Evolutionary conservation across 2,329 filamentous ascomycete genomes (phyloP), one percentile per base, ranked within the genome.

Genomic region (Clarireedia monteithiana): DNA sequence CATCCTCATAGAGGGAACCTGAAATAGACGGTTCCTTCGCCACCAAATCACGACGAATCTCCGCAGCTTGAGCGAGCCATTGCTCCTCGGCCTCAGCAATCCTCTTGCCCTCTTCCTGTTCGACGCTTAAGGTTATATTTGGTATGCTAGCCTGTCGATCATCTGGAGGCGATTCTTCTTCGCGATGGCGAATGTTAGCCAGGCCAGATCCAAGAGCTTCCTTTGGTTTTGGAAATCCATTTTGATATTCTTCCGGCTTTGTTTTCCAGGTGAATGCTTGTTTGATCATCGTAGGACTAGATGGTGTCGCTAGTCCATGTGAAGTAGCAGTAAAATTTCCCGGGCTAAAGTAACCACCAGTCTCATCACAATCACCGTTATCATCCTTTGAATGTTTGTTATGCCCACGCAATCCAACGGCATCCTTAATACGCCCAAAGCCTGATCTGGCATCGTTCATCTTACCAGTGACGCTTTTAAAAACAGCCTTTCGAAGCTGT

Each of bases 381-480:
- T 70, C 81, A 54, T 85, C 82, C 62, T 74, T 80, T 4, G 81
- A 83, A n/a, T 76, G 75, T 14, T 78, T 77, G 61, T 70, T 76
- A 58, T 85, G 81, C 1, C 79, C 77, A 44, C 67, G 65, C 39
- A 65, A 57, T 1, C 89, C 88, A 38, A 96, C 87, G 2, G 85
- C 89, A 67, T 92, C 90, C 67, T 91, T 91, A 69, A 96, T 91
- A 38, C 89, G 84, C 1, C 88, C 88, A 55, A 96, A 79, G 0
- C 91, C 90, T 55, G 86, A 90, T 48, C 87, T 84, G 47, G 90
- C 88, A 70, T 95, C 90, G 60, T 81, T 88, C 68, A 89, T 86
- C 62, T 87, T 86, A 5, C 82, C 88, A 2, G 86, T 86, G 15
- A 94, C 88, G 58, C 85, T 88, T 69, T 89, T 94, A 70, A 91